Conservation (phyloP, 495 filamentous ascomycete genomes). For the Hyaloscypha hepaticicola region DNA sequence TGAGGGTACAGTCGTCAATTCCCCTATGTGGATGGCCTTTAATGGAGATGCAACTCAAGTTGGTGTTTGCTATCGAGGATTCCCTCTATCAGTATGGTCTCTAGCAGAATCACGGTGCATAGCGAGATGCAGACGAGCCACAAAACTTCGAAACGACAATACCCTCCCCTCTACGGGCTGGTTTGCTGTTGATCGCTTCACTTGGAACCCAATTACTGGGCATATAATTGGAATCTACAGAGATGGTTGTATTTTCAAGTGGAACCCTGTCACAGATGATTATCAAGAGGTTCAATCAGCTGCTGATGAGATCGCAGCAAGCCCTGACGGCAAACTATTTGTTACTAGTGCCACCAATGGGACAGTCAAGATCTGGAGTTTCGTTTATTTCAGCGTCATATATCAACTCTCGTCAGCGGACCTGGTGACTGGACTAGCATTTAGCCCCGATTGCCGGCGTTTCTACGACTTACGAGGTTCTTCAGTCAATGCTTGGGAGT, state of each 20-base stretch:
- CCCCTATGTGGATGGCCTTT: background rate
- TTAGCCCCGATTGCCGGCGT: background rate
- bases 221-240: slow-evolving; percentile 33
- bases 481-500: background rate
- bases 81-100: background rate
- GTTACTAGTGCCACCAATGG: slow-evolving; percentile 29
- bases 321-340: slow-evolving; percentile 33
- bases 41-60: background rate
- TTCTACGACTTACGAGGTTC: background rate
- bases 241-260: slow-evolving; percentile 35
- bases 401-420: slow-evolving; percentile 20
- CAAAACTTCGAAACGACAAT: background rate
- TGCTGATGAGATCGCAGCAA: slow-evolving; percentile 25
- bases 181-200: slow-evolving; percentile 28
- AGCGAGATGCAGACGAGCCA: background rate
- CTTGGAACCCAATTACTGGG: slow-evolving; percentile 32
- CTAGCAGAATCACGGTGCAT: background rate
- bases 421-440: background rate
- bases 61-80: background rate
- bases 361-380: slow-evolving; percentile 31
- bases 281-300: slow-evolving; percentile 1
- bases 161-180: slow-evolving; percentile 16
- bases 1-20: background rate
- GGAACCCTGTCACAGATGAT: slow-evolving; percentile 19
- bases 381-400: slow-evolving; percentile 27